A percentile compares a stretch with the other conserved stretches of the same genome.
Conservation (phyloP, 148 eudicot species). For the Camellia lanceoleosa region DNA sequence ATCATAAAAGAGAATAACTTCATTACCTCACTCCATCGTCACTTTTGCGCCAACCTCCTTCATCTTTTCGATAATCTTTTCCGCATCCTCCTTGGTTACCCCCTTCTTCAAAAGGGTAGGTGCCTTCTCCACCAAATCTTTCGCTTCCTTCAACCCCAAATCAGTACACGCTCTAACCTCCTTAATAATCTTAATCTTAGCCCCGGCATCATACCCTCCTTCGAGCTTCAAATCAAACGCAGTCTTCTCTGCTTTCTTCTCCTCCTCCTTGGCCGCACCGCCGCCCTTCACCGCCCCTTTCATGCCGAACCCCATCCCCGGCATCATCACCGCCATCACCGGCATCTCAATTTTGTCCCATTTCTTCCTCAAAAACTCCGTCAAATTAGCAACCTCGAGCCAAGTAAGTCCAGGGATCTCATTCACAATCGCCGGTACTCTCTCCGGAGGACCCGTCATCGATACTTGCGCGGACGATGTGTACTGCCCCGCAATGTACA, state of each 20-base stretch:
- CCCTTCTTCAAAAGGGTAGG: conserved; percentile 84
- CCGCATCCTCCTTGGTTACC: conserved; percentile 82
- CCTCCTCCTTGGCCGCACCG: conserved; percentile 29
- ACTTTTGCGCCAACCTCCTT: conserved; percentile 83
- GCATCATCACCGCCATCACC: conserved; percentile 79
- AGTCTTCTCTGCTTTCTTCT: conserved; percentile 67
- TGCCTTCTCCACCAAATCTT: conserved; percentile 93
- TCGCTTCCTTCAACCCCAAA: conserved; percentile 91
- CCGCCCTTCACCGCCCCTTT: conserved; percentile 25
- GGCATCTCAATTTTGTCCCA: conserved; percentile 70
- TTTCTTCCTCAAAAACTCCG: conserved; percentile 56
- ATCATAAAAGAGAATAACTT: neutral
- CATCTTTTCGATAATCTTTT: conserved; percentile 87
- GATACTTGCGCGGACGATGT: conserved; percentile 31
- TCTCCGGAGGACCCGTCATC: conserved; percentile 32
- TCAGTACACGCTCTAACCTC: conserved; percentile 86
- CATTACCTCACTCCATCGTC: conserved; percentile 77
- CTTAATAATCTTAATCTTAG: conserved; percentile 88
- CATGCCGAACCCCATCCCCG: conserved; percentile 81
- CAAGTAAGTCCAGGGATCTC: conserved; percentile 64
- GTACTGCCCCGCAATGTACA: conserved; percentile 20
- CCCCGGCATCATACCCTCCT: conserved; percentile 68
- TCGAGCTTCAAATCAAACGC: conserved; percentile 89
- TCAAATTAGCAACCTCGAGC: conserved; percentile 66
- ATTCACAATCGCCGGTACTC: conserved; percentile 56